phyloP scores from a whole-genome alignment of 306 rosid genomes.

The Acacia crassicarpa region DNA sequence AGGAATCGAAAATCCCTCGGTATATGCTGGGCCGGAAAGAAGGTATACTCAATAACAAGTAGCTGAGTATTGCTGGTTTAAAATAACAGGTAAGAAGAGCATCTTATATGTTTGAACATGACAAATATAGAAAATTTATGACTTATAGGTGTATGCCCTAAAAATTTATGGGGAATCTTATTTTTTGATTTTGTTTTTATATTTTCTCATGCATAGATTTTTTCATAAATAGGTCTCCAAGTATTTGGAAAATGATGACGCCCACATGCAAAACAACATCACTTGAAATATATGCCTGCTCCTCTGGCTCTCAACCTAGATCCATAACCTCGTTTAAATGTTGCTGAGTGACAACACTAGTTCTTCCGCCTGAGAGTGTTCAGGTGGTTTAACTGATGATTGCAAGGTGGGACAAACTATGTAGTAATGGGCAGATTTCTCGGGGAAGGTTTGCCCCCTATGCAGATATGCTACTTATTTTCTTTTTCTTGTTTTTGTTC shows the following conservation, averaged over 20 bases:
- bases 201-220: not conserved
- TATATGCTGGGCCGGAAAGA: constrained; percentile 51
- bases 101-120: not conserved
- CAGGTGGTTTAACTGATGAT: constrained; percentile 8
- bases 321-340: not conserved
- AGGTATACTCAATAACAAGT: constrained; percentile 38
- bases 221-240: not conserved
- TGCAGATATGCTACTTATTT: constrained; percentile 21
- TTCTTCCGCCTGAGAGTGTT: constrained; percentile 17
- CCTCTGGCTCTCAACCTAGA: constrained; percentile 27
- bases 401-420: constrained; percentile 12
- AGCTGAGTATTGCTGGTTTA: constrained; percentile 22
- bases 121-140: not conserved
- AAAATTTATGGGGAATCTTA: not conserved
- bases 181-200: not conserved
- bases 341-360: constrained; percentile 22
- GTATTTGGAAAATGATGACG: not conserved
- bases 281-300: constrained; percentile 22
- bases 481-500: not conserved
- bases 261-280: too few relatives aligned
- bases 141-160: not conserved
- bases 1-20: constrained; percentile 36
- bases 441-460: not conserved
- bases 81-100: constrained; percentile 19
- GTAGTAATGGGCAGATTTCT: constrained; percentile 8